Evolutionary conservation across 768 basidiomycete genomes (phyloP), one percentile per base, ranked within the genome.

Genomic region (Filobasidium floriforme): DNA sequence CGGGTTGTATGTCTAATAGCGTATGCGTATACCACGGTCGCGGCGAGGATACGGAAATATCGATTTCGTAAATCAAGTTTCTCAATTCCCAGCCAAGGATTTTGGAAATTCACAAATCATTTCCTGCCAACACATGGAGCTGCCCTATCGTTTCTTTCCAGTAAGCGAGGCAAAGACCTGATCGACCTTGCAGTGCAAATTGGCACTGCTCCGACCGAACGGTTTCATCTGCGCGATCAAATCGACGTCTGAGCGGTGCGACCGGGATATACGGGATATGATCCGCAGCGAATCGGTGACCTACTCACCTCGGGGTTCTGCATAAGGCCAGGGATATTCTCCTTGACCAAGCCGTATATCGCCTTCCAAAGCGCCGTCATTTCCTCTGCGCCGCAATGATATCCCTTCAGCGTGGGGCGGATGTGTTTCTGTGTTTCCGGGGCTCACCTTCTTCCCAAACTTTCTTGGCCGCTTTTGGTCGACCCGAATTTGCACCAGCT

Each of bases 141-240:
- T 37, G 9, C 9, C 32, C 32, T 37, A 37, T 37, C 32, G 32
- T 37, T 49, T 49, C 46, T 49, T 22, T 22, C 46, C 46, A 22
- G 46, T 49, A 6, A 49, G 22, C 18, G 46, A 15, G 46, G 46
- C 46, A 12, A 49, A 49, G 6, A 49, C 22, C 46, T 49, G 46
- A 24, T 57, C 54, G 7, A 57, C 15, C 54, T 57, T 57, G 24
- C 22, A 24, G 24, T 57, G 54, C 54, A 57, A 28, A 15, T 57
- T 57, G 15, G 54, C 54, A 7, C 24, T 57, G 29, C 18, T 19
- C 26, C 54, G 22, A 24, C 54, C 54, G 15, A 19, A 24, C 6
- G 15, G 18, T 15, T 57, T 57, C 7, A 57, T 14, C 54, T 57
- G 54, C 24, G 14, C 54, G 29, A 24, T 15, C 7, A 24, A 32